Percentiles rank a stretch among this genome's conserved stretches.
These are phyloP conservation scores for Neocallimastix lanati DNA, from an alignment of 192 early-diverging fungal genomes.

Conservation along the genomic window DNA sequence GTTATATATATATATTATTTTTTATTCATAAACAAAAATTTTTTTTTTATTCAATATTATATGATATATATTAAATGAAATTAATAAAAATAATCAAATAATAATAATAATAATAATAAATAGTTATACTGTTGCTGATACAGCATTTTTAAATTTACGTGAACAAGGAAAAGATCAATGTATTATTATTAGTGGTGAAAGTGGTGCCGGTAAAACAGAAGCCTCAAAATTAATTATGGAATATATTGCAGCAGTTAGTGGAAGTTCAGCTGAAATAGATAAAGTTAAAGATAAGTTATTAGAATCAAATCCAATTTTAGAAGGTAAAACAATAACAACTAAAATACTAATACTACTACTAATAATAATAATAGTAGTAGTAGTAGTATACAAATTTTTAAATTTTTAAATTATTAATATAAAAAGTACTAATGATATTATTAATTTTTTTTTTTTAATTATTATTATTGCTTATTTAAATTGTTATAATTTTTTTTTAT, in stretches of 20 bases:
- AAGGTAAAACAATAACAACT: not conserved
- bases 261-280: not conserved
- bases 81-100: slow-evolving; percentile 6
- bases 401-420: no score
- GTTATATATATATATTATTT: no score
- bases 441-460: no score
- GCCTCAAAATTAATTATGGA: slow-evolving; percentile 73
- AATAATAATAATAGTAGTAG: no score
- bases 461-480: no score
- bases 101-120: slow-evolving; percentile 16
- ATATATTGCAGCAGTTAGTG: slow-evolving; percentile 79
- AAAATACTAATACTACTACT: no score
- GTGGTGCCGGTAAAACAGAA: slow-evolving; percentile 83
- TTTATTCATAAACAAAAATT: no score
- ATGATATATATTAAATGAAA: not conserved
- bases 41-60: not conserved
- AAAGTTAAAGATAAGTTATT: not conserved
- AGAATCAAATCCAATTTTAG: not conserved
- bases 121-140: slow-evolving; percentile 80
- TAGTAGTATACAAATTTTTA: no score
- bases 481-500: no score
- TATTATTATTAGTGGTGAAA: slow-evolving; percentile 95
- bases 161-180: slow-evolving; percentile 94
- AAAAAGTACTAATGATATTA: no score
- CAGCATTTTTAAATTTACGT: slow-evolving; percentile 57